Evolutionary conservation across 164 flowering plant species (phyloP).

Genomic region (Vitis rotundifolia): DNA sequence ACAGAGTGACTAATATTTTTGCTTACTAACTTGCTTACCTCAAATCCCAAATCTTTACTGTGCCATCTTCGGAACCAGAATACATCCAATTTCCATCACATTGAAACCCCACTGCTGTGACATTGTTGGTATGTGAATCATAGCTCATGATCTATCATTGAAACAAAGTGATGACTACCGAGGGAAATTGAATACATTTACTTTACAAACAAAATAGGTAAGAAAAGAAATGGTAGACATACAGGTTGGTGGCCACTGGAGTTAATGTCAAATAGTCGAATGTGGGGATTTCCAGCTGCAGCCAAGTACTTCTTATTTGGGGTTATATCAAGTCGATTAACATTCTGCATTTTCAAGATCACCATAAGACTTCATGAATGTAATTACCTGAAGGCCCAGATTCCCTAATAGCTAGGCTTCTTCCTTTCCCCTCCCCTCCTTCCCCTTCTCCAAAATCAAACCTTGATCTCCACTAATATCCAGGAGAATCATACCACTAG

Average conservation of each 20-base stretch:
- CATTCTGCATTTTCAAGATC: slow-evolving; percentile 54
- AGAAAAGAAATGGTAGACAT: slow-evolving; percentile 14
- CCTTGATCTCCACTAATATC: too few relatives aligned
- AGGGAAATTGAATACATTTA: background rate
- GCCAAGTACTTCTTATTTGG: slow-evolving; percentile 86
- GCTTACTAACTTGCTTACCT: slow-evolving; percentile 41
- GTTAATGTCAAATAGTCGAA: slow-evolving; percentile 89
- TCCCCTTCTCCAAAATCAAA: too few relatives aligned
- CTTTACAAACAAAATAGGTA: too few relatives aligned
- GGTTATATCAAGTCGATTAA: slow-evolving; percentile 90
- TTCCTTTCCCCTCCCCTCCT: too few relatives aligned
- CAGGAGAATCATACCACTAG: too few relatives aligned
- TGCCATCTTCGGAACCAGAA: slow-evolving; percentile 99
- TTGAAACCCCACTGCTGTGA: slow-evolving; percentile 97
- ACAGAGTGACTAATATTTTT: too few relatives aligned
- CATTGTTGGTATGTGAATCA: slow-evolving; percentile 96
- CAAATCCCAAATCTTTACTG: slow-evolving; percentile 96
- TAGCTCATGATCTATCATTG: slow-evolving; percentile 74
- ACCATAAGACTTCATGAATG: too few relatives aligned
- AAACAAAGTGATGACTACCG: background rate
- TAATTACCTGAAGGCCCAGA: too few relatives aligned
- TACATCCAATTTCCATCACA: slow-evolving; percentile 99
- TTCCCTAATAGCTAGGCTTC: too few relatives aligned
- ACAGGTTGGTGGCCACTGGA: slow-evolving; percentile 88
- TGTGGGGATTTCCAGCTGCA: slow-evolving; percentile 96